phyloP scores from a whole-genome alignment of 2,329 filamentous ascomycete genomes.

The Penicillium nordicum region DNA sequence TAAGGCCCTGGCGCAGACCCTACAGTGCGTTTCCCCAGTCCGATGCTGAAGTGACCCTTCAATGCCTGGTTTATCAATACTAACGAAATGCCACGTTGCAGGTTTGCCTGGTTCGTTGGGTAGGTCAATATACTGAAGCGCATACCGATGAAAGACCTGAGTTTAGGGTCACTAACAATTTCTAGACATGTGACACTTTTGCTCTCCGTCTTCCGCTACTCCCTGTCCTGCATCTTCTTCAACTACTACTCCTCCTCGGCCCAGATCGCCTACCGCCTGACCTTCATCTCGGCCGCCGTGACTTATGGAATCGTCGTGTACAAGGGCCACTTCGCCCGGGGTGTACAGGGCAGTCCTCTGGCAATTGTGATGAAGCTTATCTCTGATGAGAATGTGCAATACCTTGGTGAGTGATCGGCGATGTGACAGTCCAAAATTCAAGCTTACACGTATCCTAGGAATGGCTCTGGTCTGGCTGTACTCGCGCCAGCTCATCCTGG shows the following conservation, averaged over 20 bases:
- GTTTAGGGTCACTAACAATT: slow-evolving; percentile 21
- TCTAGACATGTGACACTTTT: slow-evolving; percentile 81
- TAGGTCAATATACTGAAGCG: slow-evolving; percentile 47
- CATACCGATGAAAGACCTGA: background rate
- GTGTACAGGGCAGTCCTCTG: slow-evolving; percentile 64
- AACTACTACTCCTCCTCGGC: slow-evolving; percentile 78
- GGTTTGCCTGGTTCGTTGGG: slow-evolving; percentile 74
- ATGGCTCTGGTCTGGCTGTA: slow-evolving; percentile 96
- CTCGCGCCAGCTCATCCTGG: slow-evolving; percentile 81
- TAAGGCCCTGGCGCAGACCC: slow-evolving; percentile 74
- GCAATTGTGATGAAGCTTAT: slow-evolving; percentile 64
- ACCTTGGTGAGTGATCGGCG: slow-evolving; percentile 66
- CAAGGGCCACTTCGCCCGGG: slow-evolving; percentile 87
- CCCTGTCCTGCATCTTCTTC: slow-evolving; percentile 81
- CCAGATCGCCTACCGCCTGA: slow-evolving; percentile 79
- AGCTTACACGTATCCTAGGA: slow-evolving; percentile 49
- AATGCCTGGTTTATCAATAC: slow-evolving; percentile 13
- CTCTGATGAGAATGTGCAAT: slow-evolving; percentile 95
- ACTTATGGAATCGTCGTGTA: slow-evolving; percentile 99
- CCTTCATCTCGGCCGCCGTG: slow-evolving; percentile 81
- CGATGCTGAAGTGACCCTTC: slow-evolving; percentile 11
- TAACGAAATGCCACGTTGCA: slow-evolving; percentile 32
- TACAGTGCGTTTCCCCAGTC: slow-evolving; percentile 67
- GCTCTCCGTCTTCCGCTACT: slow-evolving; percentile 76
- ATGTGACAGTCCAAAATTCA: background rate